A percentile compares a stretch with the other conserved stretches of the same genome.
phyloP scores from a whole-genome alignment of 495 filamentous ascomycete species.

The Mytilinidion resinicola region DNA sequence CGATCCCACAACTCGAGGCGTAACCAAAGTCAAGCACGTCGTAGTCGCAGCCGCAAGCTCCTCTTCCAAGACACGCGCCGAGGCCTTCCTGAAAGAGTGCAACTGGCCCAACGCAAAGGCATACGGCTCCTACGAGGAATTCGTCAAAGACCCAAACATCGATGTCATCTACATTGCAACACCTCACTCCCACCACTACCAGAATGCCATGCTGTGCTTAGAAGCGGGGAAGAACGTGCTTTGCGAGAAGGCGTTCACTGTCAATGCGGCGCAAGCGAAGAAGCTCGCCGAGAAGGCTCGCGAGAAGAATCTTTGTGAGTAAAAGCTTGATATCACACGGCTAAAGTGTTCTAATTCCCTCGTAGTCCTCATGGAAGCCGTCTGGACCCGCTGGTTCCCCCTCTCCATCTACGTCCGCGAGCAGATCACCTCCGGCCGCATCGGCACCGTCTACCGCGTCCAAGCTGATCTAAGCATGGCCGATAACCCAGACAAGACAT shows the following conservation, averaged over 20 bases:
- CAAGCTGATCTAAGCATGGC: constrained; percentile 63
- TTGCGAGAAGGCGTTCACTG: constrained; percentile 92
- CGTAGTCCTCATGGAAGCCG: constrained; percentile 83
- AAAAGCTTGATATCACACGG: no score
- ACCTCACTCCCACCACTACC: constrained; percentile 94
- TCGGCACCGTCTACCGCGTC: constrained; percentile 74
- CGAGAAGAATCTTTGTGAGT: constrained; percentile 62
- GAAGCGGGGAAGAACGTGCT: constrained; percentile 84
- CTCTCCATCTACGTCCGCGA: constrained; percentile 71
- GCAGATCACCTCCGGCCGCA: constrained; percentile 58
- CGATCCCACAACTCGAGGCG: constrained; percentile 66
- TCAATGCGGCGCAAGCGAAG: constrained; percentile 75
- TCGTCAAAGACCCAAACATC: constrained; percentile 70
- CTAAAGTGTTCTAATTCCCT: no score
- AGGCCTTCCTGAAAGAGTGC: constrained; percentile 63
- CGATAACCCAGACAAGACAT: constrained; percentile 38
- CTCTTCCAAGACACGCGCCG: constrained; percentile 60
- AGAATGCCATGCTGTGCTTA: constrained; percentile 78
- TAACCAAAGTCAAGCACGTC: constrained; percentile 69
- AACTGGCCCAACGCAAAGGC: constrained; percentile 63
- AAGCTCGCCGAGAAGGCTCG: constrained; percentile 64
- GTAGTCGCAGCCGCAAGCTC: constrained; percentile 80
- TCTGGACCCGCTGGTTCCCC: constrained; percentile 94
- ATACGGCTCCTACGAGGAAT: constrained; percentile 76
- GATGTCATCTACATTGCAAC: constrained; percentile 93